Evolutionary conservation across 345 rosid species (phyloP), one percentile per base, ranked within the genome.

Genomic region (Isatis tinctoria): DNA sequence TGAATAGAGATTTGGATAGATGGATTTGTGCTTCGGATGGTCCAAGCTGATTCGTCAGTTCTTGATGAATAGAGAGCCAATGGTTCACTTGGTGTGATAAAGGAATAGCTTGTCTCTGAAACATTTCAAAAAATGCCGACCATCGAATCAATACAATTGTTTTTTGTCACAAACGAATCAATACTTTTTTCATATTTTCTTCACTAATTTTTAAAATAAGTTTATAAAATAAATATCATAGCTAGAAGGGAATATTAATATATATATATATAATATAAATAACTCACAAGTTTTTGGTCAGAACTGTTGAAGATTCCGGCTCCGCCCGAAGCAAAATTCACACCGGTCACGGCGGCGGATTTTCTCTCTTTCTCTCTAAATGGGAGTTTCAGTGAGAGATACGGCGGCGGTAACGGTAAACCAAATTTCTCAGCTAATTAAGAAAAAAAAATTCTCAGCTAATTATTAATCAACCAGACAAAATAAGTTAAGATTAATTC

Each of bases 381-480:
- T 62, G 32, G 3, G 20, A 48, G n/a, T 76, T 9, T 63, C 24
- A 82, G 26, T 22, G 88, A 79, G 4, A 87, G 87, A 69, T 85
- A 89, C 11, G 95, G 87, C 2, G 88, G 88, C 1, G 90, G 74
- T 32, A 80, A 62, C 1, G 95, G 88, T 70, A 89, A 45, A 0
- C 86, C 88, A 78, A 87, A 24, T 67, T 87, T 89, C 69, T 85
- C 88, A 47, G 90, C 95, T 89, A 82, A 65, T 8, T 35, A 8
- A n/a, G n/a, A n/a, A n/a, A n/a, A n/a, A n/a, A 78, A 87, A 24
- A 64, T 87, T 89, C 69, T 85, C 88, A 47, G 90, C 95, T 89
- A 82, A 65, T 8, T 35, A 8, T 35, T 88, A 83, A 69, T 5
- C 3, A 54, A 63, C 26, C 32, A n/a, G n/a, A 14, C 6, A 17